phyloP scores from a whole-genome alignment of 805 yeast genomes.

The Yarrowia bubula region DNA sequence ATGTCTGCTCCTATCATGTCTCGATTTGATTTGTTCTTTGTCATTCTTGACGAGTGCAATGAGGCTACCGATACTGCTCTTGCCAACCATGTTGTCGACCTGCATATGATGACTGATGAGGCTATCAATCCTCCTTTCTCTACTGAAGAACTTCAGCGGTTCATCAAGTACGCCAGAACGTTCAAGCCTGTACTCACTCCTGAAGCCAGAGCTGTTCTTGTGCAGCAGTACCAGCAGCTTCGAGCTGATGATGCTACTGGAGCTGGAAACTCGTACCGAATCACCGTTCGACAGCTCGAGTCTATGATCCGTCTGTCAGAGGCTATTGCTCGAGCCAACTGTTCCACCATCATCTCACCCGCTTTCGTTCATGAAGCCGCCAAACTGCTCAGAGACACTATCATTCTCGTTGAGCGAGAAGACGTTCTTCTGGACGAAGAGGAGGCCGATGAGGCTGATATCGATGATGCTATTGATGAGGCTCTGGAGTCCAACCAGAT shows the following conservation, averaged over 20 bases:
- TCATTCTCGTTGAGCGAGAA: constrained; percentile 90
- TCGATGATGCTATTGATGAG: constrained; percentile 32
- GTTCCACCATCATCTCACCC: constrained; percentile 82
- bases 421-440: constrained; percentile 85
- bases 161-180: constrained; percentile 87
- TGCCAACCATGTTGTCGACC: constrained; percentile 87
- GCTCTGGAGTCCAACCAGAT: constrained; percentile 28
- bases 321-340: constrained; percentile 95
- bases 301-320: constrained; percentile 90
- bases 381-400: constrained; percentile 82
- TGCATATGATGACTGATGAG: constrained; percentile 86
- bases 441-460: constrained; percentile 40
- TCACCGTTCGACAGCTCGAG: constrained; percentile 95
- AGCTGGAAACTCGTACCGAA: constrained; percentile 75
- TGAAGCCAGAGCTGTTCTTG: constrained; percentile 74
- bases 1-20: constrained; percentile 99
- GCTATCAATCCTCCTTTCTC: constrained; percentile 88
- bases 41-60: constrained; percentile 90
- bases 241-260: constrained; percentile 92
- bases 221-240: constrained; percentile 76
- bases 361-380: constrained; percentile 90
- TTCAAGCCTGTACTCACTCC: constrained; percentile 85
- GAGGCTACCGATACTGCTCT: constrained; percentile 84
- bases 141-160: constrained; percentile 83
- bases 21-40: constrained; percentile 92